Evolutionary conservation across 2,329 filamentous ascomycete genomes (phyloP), one percentile per base, ranked within the genome.

Genomic region (Aspergillus pseudonomiae): DNA sequence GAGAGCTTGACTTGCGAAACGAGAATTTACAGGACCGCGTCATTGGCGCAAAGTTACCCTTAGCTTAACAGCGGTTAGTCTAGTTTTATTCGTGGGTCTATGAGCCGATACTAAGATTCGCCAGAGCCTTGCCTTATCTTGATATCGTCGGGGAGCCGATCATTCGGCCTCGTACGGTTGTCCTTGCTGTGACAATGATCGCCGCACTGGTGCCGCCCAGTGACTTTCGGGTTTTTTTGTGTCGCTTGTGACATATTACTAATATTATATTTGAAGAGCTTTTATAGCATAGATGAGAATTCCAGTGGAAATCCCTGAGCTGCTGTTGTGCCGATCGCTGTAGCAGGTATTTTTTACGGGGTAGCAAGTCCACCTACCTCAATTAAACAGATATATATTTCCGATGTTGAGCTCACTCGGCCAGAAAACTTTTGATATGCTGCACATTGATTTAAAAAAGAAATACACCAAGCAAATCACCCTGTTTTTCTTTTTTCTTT

Each of bases 331-430:
- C 12, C 34, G 5, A 6, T 5, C 16, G 5, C 16, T 12, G 16
- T 14, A 2, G 14, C 34, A 36, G 0, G 14, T 16, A 36, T 1
- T 16, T 0, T 16, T 6, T 16, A 16, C 2, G 0, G 14, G 34
- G 6, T n/a, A n/a, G n/a, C n/a, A n/a, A 16, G 16, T 16, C 14
- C 14, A 36, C 14, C 5, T 16, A 16, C 1, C 16, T 36, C 14
- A 16, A 6, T 2, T 16, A 6, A 14, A 4, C 14, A 6, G 14
- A 36, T 36, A 36, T 16, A 36, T 36, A 16, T 36, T 6, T 24
- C 21, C 21, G 21, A 24, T 24, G 21, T 24, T 24, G 21, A 24
- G 21, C 21, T 24, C 21, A 24, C 21, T 24, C 21, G 21, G 21
- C 21, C 21, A 24, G 21, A 24, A 24, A 24, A 24, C 14, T 2